These are phyloP conservation scores for Botrytis byssoidea DNA, from an alignment of 2,329 filamentous ascomycete species.

Conservation along the genomic window DNA sequence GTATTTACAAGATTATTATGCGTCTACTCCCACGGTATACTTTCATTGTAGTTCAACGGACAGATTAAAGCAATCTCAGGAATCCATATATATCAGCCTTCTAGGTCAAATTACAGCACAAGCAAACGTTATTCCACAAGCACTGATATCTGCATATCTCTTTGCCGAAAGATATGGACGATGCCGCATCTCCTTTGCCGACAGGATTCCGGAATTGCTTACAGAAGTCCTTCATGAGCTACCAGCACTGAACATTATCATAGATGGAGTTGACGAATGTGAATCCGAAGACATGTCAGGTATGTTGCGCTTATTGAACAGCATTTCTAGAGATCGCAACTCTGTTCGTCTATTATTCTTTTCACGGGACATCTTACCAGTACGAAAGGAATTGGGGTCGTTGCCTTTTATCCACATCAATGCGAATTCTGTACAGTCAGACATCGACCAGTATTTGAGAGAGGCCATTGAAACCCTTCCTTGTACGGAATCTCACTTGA, in stretches of 20 bases:
- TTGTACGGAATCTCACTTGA: conserved; percentile 16
- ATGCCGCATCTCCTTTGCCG: conserved; percentile 14
- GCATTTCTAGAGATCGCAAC: background rate
- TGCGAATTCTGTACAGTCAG: background rate
- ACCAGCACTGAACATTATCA: conserved; percentile 13
- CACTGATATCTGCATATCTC: conserved; percentile 13
- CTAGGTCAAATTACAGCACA: conserved; percentile 13
- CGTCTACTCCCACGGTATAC: conserved; percentile 12
- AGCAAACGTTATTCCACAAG: background rate
- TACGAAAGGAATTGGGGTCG: conserved; percentile 13
- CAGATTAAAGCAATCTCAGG: conserved; percentile 11
- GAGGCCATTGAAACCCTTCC: conserved; percentile 16
- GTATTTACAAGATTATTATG: conserved; percentile 7
- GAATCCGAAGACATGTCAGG: conserved; percentile 10
- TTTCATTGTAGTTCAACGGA: conserved; percentile 19
- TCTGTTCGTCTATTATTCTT: conserved; percentile 15
- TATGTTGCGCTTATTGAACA: conserved; percentile 9
- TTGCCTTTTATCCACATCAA: conserved; percentile 9
- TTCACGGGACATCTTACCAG: conserved; percentile 15
- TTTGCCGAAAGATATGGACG: conserved; percentile 18
- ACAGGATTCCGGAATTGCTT: conserved; percentile 9
- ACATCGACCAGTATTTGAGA: conserved; percentile 16
- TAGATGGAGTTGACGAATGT: conserved; percentile 21
- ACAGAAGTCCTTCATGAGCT: conserved; percentile 2
- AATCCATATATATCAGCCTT: conserved; percentile 15